Evolutionary conservation across 352 stramenopile species (phyloP), one percentile per base, ranked within the genome.

Genomic region (Globisporangium cylindrosporum): DNA sequence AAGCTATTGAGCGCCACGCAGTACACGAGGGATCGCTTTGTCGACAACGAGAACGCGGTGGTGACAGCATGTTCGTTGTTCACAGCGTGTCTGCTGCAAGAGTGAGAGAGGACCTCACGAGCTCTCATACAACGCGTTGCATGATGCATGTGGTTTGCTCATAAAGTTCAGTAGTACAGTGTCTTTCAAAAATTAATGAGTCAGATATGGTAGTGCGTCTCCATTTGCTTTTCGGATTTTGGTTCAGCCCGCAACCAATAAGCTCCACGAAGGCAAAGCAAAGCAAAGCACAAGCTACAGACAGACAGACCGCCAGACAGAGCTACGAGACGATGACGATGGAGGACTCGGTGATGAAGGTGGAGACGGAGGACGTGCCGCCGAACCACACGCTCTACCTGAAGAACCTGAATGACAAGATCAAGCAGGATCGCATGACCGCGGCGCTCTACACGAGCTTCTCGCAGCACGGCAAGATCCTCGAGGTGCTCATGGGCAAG

Each of bases 401-500:
- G 54, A 95, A 96, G 75, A 98, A 98, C 78, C 80, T 98, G 53
- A 97, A 98, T 60, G 93, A 98, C 73, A 97, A 98, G 79, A 97
- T 98, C 80, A 98, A 98, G 77, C 76, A 86, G 63, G 82, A 95
- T 25, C 85, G 85, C 62, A 87, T 97, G 72, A 98, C 97, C 77
- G 91, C 90, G 53, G 77, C 85, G 27, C 78, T 98, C 9, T 97
- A 98, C 77, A 76, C 85, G 71, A 83, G 87, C 61, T 97, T 98
- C 70, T 97, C 90, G 65, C 86, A 95, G 74, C 92, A 97, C 74
- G 93, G 93, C 67, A 97, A 97, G 80, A 91, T 98, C 72, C 73
- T 97, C 22, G 88, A 98, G 78, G 93, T 98, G 67, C 80, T 97
- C 65, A 89, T 94, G 70, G 88, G 86, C 62, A 84, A 84, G 51